phyloP scores from a whole-genome alignment of 2,329 filamentous ascomycete species.

The Aspergillus sp. region DNA sequence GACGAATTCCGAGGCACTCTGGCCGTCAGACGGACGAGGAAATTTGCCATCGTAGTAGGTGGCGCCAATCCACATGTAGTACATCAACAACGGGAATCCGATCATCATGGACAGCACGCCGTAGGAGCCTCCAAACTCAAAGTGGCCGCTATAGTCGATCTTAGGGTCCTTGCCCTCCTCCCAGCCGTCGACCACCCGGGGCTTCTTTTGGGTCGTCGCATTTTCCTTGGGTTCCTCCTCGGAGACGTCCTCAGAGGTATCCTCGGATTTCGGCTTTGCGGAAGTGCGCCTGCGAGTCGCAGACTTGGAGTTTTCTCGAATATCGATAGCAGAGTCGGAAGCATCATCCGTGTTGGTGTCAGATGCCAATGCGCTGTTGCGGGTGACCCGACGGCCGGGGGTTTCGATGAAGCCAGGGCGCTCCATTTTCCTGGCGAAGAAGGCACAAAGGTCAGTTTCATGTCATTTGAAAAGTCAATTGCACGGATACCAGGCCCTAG shows the following conservation, averaged over 20 bases:
- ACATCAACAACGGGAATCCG: slow-evolving; percentile 92
- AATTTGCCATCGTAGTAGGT: slow-evolving; percentile 87
- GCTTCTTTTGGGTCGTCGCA: slow-evolving; percentile 22
- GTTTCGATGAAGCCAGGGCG: slow-evolving; percentile 55
- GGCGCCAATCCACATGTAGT: slow-evolving; percentile 98
- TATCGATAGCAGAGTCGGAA: slow-evolving; percentile 26
- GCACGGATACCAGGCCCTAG: neutral
- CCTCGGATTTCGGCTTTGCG: slow-evolving; percentile 28
- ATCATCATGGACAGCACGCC: slow-evolving; percentile 85
- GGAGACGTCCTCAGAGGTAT: slow-evolving; percentile 8
- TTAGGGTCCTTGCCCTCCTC: slow-evolving; percentile 43
- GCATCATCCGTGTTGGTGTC: slow-evolving; percentile 32
- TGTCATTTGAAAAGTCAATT: neutral
- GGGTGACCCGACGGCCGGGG: slow-evolving; percentile 46
- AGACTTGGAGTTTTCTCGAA: slow-evolving; percentile 21
- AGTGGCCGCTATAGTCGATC: slow-evolving; percentile 51
- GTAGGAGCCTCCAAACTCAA: slow-evolving; percentile 85
- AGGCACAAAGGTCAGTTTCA: slow-evolving; percentile 5
- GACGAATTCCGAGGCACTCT: slow-evolving; percentile 70
- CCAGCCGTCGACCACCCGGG: slow-evolving; percentile 42
- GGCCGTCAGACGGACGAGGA: slow-evolving; percentile 63
- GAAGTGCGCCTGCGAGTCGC: slow-evolving; percentile 32
- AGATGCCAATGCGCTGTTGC: slow-evolving; percentile 40
- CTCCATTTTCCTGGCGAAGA: slow-evolving; percentile 48
- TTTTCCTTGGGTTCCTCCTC: slow-evolving; percentile 21